Base-by-base conservation (phyloP, 768 basidiomycete genomes). In the Cystofilobasidium macerans region DNA sequence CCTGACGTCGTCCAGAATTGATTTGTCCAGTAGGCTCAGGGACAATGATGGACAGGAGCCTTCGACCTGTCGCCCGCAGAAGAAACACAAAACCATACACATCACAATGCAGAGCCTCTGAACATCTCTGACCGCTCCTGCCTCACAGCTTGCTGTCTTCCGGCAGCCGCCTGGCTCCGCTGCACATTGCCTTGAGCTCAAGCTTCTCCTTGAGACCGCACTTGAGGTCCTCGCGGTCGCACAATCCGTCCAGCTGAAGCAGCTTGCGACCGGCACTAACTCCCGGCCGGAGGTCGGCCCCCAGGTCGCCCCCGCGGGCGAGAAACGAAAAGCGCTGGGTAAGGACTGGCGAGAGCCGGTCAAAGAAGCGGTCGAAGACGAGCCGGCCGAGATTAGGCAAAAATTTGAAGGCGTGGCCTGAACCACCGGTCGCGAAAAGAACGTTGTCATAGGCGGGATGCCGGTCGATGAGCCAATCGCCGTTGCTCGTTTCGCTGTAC, bases 401-500 rank as follows among this genome's bases (percentile, higher is more conserved):
- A 78, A 95, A 95, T 87, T 98, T 64, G 22, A 30, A 22, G 33
- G n/a, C 24, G 63, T 35, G 42, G 22, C 12, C 61, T 42, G 26
- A 89, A 9, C 87, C 94, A 22, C 83, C 88, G 0, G 93, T 93
- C 1, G 91, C 93, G 33, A 97, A 75, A 61, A 92, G 75, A 14
- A 97, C 73, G 8, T 81, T 81, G 5, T 70, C 54, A 30, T 78
- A 75, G 18, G 75, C 74, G 0, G 84, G 83, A 70, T 86, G 83
- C 67, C 77, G 82, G 30, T 91, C 88, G 69, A 97, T 89, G 48
- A 95, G 78, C 89, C 90, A 97, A 75, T 97, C 82, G 3, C 84
- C 85, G 71, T 92, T 87, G 0, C 84, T 81, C 6, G 90, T 84
- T 71, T 95, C 93, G 28, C 86, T 86, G 74, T 97, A 97, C 89